Evolutionary conservation across 179 eudicot species (phyloP).

Genomic region (Beta lomatogona): DNA sequence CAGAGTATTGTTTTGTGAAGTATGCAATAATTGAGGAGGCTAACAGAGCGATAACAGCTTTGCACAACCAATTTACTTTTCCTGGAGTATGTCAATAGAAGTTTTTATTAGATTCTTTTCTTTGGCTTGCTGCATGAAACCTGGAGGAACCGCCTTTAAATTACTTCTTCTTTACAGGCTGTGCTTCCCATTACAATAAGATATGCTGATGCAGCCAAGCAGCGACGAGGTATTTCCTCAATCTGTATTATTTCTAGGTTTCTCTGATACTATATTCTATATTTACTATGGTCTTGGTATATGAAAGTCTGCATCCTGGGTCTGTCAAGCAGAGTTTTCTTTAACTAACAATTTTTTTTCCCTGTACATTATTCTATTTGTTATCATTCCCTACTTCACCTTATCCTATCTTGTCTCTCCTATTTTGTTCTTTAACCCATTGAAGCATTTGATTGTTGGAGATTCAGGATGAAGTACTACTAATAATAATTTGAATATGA

Average conservation of each 20-base stretch:
- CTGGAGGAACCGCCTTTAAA: not conserved
- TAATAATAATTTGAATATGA: too few species aligned
- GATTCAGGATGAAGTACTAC: not conserved
- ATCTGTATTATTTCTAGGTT: not conserved
- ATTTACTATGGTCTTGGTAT: too few species aligned
- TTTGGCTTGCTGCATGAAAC: not conserved
- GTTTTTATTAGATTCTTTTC: too few species aligned
- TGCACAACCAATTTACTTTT: too few species aligned
- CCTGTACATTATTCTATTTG: too few species aligned
- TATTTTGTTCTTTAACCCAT: not conserved
- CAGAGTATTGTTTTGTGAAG: too few species aligned
- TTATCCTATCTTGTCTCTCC: too few species aligned
- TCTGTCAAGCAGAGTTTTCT: not conserved
- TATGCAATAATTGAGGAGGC: too few species aligned
- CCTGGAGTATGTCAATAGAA: too few species aligned
- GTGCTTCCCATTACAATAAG: constrained; percentile 35
- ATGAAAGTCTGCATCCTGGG: not conserved
- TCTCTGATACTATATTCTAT: not conserved
- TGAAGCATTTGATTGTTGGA: not conserved
- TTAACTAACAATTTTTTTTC: too few species aligned
- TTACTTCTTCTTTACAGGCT: constrained; percentile 28
- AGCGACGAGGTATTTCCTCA: constrained; percentile 39
- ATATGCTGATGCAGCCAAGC: constrained; percentile 48
- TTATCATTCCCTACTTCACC: too few species aligned
- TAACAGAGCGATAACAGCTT: too few species aligned